These are phyloP conservation scores for Dryas octopetala DNA, from an alignment of 306 rosid genomes.

Conservation along the genomic window DNA sequence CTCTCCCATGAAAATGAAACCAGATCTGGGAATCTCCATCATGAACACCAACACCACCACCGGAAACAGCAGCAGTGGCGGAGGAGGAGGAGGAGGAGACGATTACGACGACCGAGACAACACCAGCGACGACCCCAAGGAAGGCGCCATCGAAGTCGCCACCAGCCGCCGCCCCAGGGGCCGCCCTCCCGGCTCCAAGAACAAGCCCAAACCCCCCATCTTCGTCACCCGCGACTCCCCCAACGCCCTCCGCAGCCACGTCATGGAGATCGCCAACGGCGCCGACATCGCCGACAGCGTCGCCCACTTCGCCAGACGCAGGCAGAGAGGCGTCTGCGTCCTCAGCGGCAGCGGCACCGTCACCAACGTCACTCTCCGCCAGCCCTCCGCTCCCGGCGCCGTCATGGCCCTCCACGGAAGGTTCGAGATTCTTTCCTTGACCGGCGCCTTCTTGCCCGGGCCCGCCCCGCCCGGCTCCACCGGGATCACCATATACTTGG, in stretches of 20 bases:
- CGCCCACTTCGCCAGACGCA: conserved; percentile 62
- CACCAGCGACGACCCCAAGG: conserved; percentile 68
- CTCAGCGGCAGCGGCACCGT: conserved; percentile 74
- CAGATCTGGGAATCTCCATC: conserved; percentile 78
- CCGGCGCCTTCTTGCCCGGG: conserved; percentile 70
- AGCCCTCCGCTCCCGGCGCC: conserved; percentile 52
- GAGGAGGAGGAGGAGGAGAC: conserved; percentile 21
- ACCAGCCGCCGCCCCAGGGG: conserved; percentile 68
- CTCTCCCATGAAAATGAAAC: conserved; percentile 45
- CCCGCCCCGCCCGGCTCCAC: conserved; percentile 63
- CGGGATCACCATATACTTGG: conserved; percentile 67
- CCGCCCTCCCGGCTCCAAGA: conserved; percentile 72
- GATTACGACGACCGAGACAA: conserved; percentile 59
- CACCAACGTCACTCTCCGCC: conserved; percentile 66
- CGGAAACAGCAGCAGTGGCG: conserved; percentile 11
- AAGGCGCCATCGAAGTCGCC: conserved; percentile 56
- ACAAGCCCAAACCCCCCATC: conserved; percentile 76
- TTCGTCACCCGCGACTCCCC: conserved; percentile 86
- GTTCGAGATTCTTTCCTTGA: conserved; percentile 69
- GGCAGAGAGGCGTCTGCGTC: conserved; percentile 71
- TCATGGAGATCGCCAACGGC: conserved; percentile 79
- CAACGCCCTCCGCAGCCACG: conserved; percentile 78
- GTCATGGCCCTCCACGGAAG: conserved; percentile 73
- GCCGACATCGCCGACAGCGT: conserved; percentile 61
- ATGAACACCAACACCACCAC: conserved; percentile 37